Base-by-base conservation (phyloP, 1,139 yeast genomes). In the Hemisphaericaspora xylofermentans region DNA sequence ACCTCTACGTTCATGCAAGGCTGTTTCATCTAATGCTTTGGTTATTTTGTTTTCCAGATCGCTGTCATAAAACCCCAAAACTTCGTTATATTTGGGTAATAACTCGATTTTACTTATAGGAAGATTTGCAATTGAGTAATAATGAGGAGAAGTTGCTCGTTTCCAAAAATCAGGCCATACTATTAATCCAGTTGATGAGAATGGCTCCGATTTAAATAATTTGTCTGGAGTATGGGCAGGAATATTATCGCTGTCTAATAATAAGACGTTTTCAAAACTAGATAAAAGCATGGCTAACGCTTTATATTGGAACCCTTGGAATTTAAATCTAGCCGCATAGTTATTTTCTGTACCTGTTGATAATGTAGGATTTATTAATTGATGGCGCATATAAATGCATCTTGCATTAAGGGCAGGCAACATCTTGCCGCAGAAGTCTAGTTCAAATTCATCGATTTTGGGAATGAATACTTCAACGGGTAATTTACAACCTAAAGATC, bases 401-500 rank as follows among this genome's bases (percentile, higher is more conserved):
- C 74, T 75, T 15, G 94, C 94, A 49, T 81, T 75, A 49, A 82
- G 66, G 4, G 76, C 71, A 0, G 94, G 94, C 49, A 86, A 73
- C 2, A 84, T 69, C 24, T 69, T 62, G 3, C 78, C 74, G 60
- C 96, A 88, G 24, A 84, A 64, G 35, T 81, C 82, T 8, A 74
- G 58, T 56, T 87, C 95, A 56, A 80, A 86, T 55, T 85, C 94
- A 12, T 78, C 80, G 33, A 73, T 60, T 27, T 80, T 76, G 7
- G 93, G 93, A 43, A 88, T 80, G 46, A 86, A 69, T 4, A 88
- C 82, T 63, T 88, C 96, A 15, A 87, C 80, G 0, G 96, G 96
- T 33, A 85, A 61, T 26, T 70, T 64, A 6, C 83, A 77, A 0
- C 89, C 88, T 15, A 76, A 61, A 14, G 80, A 74, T 48, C 95